Evolutionary conservation across 352 stramenopile species (phyloP).

Genomic region (Thalassiosira ordinaria): DNA sequence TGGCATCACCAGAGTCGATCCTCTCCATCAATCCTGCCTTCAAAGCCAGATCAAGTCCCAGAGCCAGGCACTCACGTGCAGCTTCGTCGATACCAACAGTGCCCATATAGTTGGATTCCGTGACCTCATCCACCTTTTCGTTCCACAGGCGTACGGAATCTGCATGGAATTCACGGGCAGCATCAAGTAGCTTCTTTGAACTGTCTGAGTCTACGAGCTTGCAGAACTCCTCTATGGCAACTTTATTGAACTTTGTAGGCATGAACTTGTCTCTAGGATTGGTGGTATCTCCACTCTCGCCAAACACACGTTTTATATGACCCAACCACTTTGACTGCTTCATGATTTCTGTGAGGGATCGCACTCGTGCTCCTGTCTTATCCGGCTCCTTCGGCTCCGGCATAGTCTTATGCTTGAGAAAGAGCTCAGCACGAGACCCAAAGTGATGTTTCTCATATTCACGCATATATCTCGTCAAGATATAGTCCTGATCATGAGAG

Average conservation of each 20-base stretch:
- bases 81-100: neutral
- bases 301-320: neutral
- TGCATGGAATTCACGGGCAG: neutral
- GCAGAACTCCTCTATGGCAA: neutral
- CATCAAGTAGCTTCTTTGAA: neutral
- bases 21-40: neutral
- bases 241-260: neutral
- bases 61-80: neutral
- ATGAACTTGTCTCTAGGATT: neutral
- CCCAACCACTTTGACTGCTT: neutral
- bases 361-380: neutral
- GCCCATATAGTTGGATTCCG: neutral
- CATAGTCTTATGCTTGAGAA: neutral
- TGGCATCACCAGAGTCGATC: neutral
- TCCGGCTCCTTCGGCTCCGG: neutral
- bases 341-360: neutral
- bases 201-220: neutral
- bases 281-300: neutral
- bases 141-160: neutral
- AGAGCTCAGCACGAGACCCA: neutral
- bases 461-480: neutral
- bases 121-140: neutral
- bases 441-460: neutral
- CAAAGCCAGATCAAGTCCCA: neutral
- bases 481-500: constrained; percentile 2